These are phyloP conservation scores for Gossypium aridum DNA, from an alignment of 441 rosid species.

Conservation along the genomic window DNA sequence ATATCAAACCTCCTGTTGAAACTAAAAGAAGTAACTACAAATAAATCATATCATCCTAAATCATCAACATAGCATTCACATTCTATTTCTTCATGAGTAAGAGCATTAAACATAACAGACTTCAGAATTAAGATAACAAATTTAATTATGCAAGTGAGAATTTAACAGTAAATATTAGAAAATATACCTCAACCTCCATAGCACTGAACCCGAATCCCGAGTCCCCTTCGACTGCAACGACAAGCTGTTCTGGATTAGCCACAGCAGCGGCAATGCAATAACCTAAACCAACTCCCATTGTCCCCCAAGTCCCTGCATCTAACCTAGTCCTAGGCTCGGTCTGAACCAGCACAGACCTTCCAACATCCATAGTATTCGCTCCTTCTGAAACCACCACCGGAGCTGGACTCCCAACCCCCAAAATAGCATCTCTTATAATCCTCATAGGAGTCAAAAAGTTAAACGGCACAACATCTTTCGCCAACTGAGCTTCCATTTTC, in stretches of 20 bases:
- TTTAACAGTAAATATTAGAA: not conserved
- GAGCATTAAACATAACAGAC: not conserved
- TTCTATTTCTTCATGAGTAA: not conserved
- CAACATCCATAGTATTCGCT: conserved; percentile 95
- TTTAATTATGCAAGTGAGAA: not conserved
- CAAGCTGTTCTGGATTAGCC: conserved; percentile 77
- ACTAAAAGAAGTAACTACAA: not conserved
- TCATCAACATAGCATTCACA: not conserved
- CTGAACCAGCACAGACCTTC: conserved; percentile 86
- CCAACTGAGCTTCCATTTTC: conserved; percentile 76
- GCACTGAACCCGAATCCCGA: conserved; percentile 96
- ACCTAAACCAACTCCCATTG: conserved; percentile 97
- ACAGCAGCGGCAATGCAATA: conserved; percentile 94
- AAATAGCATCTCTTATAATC: conserved; percentile 81
- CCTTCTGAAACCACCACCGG: conserved; percentile 89
- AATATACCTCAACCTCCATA: conserved; percentile 91
- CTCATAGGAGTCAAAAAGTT: conserved; percentile 89
- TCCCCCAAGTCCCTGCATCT: conserved; percentile 99
- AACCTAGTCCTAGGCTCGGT: conserved; percentile 89
- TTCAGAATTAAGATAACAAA: not conserved
- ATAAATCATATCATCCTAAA: not conserved
- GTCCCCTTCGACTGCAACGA: conserved; percentile 96
- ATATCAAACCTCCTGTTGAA: not conserved
- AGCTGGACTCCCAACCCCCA: conserved; percentile 62
- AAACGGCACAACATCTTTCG: conserved; percentile 81